These are phyloP conservation scores for Pyricularia pennisetigena DNA, from an alignment of 2,329 filamentous ascomycete genomes.

Conservation along the genomic window DNA sequence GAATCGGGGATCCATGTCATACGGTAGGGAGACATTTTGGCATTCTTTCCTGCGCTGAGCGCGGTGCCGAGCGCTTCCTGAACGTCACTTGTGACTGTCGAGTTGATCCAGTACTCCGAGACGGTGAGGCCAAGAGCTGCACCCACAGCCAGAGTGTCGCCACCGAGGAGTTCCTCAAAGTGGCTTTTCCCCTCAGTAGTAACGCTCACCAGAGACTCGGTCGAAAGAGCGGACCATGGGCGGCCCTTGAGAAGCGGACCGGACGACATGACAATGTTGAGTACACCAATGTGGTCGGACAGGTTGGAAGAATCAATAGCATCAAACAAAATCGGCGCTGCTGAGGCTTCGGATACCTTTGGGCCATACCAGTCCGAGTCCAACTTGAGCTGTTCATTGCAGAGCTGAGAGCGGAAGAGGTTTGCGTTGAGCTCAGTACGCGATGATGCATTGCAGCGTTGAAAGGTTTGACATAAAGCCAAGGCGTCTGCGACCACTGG, in stretches of 20 bases:
- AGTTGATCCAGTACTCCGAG: conserved; percentile 40
- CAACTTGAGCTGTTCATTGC: conserved; percentile 28
- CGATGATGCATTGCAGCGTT: conserved; percentile 22
- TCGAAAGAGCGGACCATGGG: conserved; percentile 37
- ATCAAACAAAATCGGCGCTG: conserved; percentile 36
- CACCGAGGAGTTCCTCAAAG: conserved; percentile 32
- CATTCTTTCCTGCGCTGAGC: neutral
- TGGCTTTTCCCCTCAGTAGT: conserved; percentile 20
- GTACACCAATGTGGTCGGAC: conserved; percentile 28
- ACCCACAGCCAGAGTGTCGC: conserved; percentile 34
- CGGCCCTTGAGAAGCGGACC: conserved; percentile 33
- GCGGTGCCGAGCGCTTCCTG: neutral
- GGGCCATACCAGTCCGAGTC: conserved; percentile 28
- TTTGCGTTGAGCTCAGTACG: conserved; percentile 19
- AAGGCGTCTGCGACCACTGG: conserved; percentile 39
- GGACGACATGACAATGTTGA: conserved; percentile 35
- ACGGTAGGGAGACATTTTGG: conserved; percentile 13
- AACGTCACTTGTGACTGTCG: conserved; percentile 16
- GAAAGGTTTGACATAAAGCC: conserved; percentile 40
- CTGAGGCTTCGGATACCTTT: neutral
- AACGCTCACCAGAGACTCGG: conserved; percentile 25
- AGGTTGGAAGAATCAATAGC: conserved; percentile 45
- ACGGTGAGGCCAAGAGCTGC: conserved; percentile 39
- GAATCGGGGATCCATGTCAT: conserved; percentile 10
- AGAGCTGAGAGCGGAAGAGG: conserved; percentile 30